Conservation (phyloP, 768 basidiomycete species). For the Collybia sp. region DNA sequence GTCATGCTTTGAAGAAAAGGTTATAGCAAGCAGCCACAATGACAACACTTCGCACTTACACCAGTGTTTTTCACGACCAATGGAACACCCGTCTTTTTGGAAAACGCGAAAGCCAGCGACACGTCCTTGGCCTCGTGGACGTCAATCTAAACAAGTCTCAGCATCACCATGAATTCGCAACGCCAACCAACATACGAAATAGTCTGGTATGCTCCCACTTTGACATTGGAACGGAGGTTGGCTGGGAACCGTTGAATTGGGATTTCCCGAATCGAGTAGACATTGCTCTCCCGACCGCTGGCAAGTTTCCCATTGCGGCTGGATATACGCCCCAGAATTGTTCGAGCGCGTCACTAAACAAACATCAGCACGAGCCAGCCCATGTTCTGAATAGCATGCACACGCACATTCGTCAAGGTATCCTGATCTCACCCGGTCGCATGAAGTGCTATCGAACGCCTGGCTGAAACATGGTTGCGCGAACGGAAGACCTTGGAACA, state of each 20-base stretch:
- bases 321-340: constrained; percentile 23
- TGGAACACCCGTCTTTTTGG: constrained; percentile 30
- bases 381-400: background rate
- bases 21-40: background rate
- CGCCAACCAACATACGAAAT: constrained; percentile 26
- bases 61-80: constrained; percentile 50
- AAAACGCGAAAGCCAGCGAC: constrained; percentile 38
- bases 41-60: constrained; percentile 20
- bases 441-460: constrained; percentile 12
- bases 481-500: constrained; percentile 15
- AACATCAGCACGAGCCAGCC: background rate
- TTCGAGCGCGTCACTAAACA: constrained; percentile 2
- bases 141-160: constrained; percentile 29
- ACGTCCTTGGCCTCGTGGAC: constrained; percentile 35
- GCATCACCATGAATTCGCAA: background rate
- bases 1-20: constrained; percentile 34
- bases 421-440: constrained; percentile 7
- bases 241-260: constrained; percentile 20
- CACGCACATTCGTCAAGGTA: constrained; percentile 16
- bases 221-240: constrained; percentile 23
- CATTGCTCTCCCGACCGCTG: constrained; percentile 41
- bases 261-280: constrained; percentile 35
- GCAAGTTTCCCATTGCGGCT: constrained; percentile 54
- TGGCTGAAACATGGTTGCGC: constrained; percentile 17
- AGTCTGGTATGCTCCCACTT: constrained; percentile 30